These are phyloP conservation scores for Plasmodium gonderi DNA, from an alignment of 169 alveolate genomes.

Conservation along the genomic window DNA sequence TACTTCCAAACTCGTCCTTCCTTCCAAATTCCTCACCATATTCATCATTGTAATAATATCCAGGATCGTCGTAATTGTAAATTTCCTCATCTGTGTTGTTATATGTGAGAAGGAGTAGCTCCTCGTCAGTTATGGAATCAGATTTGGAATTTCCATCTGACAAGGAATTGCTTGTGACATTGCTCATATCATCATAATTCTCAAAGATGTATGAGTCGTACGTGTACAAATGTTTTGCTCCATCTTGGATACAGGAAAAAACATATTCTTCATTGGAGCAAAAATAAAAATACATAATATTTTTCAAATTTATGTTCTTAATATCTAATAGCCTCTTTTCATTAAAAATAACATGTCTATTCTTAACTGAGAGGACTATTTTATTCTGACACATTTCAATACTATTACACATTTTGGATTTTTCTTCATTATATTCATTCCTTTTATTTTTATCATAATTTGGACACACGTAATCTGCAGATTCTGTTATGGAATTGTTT, in stretches of 20 bases:
- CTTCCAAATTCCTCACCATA: too few relatives aligned
- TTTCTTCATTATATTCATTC: background rate
- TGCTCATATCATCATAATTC: background rate
- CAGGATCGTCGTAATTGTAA: background rate
- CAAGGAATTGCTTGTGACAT: background rate
- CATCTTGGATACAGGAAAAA: background rate
- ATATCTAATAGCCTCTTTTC: slow-evolving; percentile 49
- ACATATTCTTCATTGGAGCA: slow-evolving; percentile 23
- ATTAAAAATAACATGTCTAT: background rate
- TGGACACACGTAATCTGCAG: background rate
- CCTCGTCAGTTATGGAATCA: slow-evolving; percentile 58
- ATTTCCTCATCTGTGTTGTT: background rate
- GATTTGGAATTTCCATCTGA: background rate
- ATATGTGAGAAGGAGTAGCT: slow-evolving; percentile 19
- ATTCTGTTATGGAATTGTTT: background rate
- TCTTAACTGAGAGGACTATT: slow-evolving; percentile 4
- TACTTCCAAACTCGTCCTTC: too few relatives aligned
- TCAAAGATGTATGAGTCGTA: slow-evolving; percentile 67
- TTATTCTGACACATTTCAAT: background rate
- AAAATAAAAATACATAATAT: slow-evolving; percentile 50
- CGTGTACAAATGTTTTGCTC: slow-evolving; percentile 10
- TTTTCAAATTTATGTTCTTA: slow-evolving; percentile 33
- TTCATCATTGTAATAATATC: background rate
- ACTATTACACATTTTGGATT: background rate
- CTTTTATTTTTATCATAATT: background rate